Conservation (phyloP, 495 filamentous ascomycete genomes). For the Daldinia concentrica region DNA sequence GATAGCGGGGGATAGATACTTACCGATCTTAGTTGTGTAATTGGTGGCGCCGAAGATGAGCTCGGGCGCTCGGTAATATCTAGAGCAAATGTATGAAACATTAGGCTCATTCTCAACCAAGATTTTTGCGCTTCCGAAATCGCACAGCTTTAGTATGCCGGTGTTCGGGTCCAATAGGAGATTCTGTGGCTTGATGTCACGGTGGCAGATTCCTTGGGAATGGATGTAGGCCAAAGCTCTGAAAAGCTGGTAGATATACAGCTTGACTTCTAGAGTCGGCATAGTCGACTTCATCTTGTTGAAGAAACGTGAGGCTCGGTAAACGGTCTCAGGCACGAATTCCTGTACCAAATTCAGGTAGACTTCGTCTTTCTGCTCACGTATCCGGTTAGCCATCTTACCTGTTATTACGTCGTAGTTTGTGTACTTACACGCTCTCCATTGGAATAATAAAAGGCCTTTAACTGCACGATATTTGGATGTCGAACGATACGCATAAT, state of each 20-base stretch:
- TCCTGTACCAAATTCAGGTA: constrained; percentile 98
- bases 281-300: constrained; percentile 99
- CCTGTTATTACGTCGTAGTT: neutral
- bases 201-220: constrained; percentile 98
- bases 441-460: constrained; percentile 99
- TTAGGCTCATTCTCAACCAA: constrained; percentile 99
- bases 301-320: constrained; percentile 97
- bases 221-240: constrained; percentile 98
- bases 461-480: constrained; percentile 97
- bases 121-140: constrained; percentile 99
- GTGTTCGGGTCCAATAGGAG: constrained; percentile 89
- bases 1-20: constrained; percentile 43
- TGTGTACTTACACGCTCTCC: constrained; percentile 83
- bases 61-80: constrained; percentile 98
- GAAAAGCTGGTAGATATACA: constrained; percentile 99
- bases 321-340: constrained; percentile 98
- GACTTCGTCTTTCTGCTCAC: constrained; percentile 91
- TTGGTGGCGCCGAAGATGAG: constrained; percentile 99
- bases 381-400: constrained; percentile 36
- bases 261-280: constrained; percentile 97
- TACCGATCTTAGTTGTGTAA: constrained; percentile 99
- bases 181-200: constrained; percentile 99
- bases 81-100: constrained; percentile 99
- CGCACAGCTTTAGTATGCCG: constrained; percentile 95
- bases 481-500: constrained; percentile 99